Evolutionary conservation across 176 grass and related monocot genomes (phyloP).

Genomic region (Hordeum marinum): DNA sequence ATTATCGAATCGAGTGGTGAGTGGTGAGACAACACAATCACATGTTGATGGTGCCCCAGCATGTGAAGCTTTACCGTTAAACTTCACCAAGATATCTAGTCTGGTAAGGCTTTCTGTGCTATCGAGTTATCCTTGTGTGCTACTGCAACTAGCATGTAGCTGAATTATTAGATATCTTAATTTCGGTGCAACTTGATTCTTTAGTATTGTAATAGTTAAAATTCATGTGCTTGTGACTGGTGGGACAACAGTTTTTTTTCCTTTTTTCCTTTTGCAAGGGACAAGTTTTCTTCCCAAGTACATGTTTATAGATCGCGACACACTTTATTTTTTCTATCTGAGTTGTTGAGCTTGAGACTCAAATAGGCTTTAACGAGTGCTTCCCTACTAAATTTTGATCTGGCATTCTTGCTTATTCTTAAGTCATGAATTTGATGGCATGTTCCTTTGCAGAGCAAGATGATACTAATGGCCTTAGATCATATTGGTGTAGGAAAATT

Average conservation of each 20-base stretch:
- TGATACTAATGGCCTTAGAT: constrained; percentile 3
- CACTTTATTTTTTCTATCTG: background rate
- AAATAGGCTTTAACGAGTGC: background rate
- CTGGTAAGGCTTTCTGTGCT: constrained; percentile 35
- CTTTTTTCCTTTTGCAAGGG: background rate
- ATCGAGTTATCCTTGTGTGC: background rate
- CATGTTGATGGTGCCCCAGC: constrained; percentile 16
- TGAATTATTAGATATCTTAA: background rate
- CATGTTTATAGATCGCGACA: background rate
- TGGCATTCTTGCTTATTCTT: background rate
- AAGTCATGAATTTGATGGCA: background rate
- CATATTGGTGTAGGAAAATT: background rate
- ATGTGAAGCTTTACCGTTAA: constrained; percentile 30
- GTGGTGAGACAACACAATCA: constrained; percentile 27
- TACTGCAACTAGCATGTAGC: background rate
- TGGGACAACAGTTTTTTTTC: background rate
- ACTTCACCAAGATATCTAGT: constrained; percentile 44
- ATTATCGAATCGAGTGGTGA: constrained; percentile 20
- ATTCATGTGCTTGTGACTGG: background rate
- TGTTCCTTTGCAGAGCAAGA: constrained; percentile 28
- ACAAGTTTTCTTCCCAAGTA: background rate
- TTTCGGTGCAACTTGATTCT: background rate
- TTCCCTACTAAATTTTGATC: background rate
- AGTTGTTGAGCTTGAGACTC: background rate
- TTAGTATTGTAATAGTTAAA: background rate